Percentiles rank a stretch among this genome's conserved stretches.
These are phyloP conservation scores for Mycena sanguinolenta DNA, from an alignment of 768 basidiomycete genomes.

Conservation along the genomic window DNA sequence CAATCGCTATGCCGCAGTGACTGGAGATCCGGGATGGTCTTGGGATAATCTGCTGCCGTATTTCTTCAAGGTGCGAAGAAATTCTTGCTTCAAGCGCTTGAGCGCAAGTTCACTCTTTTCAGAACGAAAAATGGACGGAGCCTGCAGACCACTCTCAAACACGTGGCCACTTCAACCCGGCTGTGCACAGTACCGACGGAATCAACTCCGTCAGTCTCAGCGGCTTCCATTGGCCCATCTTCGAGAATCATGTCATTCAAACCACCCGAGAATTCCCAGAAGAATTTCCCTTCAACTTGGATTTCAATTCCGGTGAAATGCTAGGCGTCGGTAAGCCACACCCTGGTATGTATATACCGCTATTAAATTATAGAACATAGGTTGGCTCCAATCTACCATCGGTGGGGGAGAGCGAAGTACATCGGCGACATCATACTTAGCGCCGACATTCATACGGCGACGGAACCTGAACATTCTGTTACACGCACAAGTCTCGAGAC, in stretches of 20 bases:
- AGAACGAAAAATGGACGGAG: constrained; percentile 52
- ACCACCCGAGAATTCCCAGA: not conserved
- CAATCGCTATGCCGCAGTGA: constrained; percentile 33
- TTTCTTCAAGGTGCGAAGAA: constrained; percentile 40
- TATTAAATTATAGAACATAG: not conserved
- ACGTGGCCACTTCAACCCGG: constrained; percentile 50
- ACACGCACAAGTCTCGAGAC: constrained; percentile 38
- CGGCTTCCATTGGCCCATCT: constrained; percentile 37
- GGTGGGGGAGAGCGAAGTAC: constrained; percentile 29
- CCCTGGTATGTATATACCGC: not conserved
- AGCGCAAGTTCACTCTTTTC: not conserved
- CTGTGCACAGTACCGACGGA: constrained; percentile 51
- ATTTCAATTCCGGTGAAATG: constrained; percentile 44
- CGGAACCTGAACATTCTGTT: constrained; percentile 46
- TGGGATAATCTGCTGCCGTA: constrained; percentile 49
- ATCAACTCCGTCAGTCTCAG: constrained; percentile 46
- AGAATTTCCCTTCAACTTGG: constrained; percentile 42
- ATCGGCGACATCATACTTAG: constrained; percentile 43
- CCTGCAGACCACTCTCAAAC: constrained; percentile 46
- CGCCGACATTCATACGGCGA: constrained; percentile 37
- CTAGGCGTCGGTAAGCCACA: constrained; percentile 41
- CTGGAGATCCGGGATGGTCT: constrained; percentile 6
- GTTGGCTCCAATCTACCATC: constrained; percentile 31
- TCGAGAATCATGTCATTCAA: constrained; percentile 8
- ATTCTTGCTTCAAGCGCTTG: not conserved